Percentiles rank a stretch among this genome's conserved stretches.
These are phyloP conservation scores for Chalara sp. DNA, from an alignment of 2,329 filamentous ascomycete genomes.

Conservation along the genomic window DNA sequence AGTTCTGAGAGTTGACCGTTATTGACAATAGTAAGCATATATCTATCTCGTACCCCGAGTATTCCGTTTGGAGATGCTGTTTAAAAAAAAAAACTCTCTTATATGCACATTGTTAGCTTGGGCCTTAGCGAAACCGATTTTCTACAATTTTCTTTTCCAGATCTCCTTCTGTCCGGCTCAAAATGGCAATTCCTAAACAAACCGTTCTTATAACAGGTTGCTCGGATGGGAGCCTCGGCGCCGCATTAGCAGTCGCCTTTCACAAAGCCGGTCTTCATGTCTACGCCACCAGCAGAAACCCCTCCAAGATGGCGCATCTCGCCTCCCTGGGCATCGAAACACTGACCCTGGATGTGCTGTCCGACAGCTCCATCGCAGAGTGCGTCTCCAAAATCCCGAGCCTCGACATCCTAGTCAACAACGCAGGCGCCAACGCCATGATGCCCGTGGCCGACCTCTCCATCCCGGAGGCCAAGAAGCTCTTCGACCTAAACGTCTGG, in stretches of 20 bases:
- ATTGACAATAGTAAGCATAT: too few relatives aligned
- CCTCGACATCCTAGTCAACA: conserved; percentile 24
- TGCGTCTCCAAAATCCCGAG: conserved; percentile 25
- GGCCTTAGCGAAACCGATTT: too few relatives aligned
- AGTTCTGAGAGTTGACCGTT: too few relatives aligned
- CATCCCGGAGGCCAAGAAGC: conserved; percentile 18
- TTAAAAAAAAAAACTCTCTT: too few relatives aligned
- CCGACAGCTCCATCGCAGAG: conserved; percentile 25
- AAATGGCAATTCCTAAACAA: conserved; percentile 1
- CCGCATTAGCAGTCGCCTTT: conserved; percentile 32
- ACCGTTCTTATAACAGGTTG: conserved; percentile 34
- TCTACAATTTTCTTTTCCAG: too few relatives aligned
- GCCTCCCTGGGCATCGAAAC: conserved; percentile 22
- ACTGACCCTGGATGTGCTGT: conserved; percentile 33
- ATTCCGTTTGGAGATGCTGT: too few relatives aligned
- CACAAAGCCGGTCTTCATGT: conserved; percentile 30
- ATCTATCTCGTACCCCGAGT: too few relatives aligned
- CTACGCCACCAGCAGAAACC: conserved; percentile 33
- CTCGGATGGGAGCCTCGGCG: conserved; percentile 30
- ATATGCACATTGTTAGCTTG: too few relatives aligned
- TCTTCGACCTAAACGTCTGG: conserved; percentile 29
- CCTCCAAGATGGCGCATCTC: conserved; percentile 25
- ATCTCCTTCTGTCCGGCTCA: background rate
- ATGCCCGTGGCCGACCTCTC: background rate
- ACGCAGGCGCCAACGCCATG: conserved; percentile 24